Evolutionary conservation across 2,329 filamentous ascomycete genomes (phyloP).

Genomic region (Fragosphaeria purpurea): DNA sequence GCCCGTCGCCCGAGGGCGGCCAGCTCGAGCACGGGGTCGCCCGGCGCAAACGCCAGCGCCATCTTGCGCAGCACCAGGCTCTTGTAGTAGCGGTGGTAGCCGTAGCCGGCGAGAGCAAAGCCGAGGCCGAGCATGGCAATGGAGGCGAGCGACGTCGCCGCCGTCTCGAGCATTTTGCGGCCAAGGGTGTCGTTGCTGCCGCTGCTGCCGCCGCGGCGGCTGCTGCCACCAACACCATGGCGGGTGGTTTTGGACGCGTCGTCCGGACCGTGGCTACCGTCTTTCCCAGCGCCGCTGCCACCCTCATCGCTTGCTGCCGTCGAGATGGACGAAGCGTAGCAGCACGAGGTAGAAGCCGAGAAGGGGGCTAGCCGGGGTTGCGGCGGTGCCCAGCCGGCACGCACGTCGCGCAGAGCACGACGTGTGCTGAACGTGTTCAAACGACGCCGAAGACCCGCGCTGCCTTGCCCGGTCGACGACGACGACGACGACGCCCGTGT

Average conservation of each 20-base stretch:
- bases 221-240: too few species aligned
- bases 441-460: too few species aligned
- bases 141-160: constrained; percentile 65
- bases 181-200: constrained; percentile 24
- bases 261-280: too few species aligned
- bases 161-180: constrained; percentile 61
- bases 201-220: not conserved
- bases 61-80: constrained; percentile 85
- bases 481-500: too few species aligned
- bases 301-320: not conserved
- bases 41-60: constrained; percentile 79
- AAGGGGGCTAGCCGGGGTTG: not conserved
- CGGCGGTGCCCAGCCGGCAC: not conserved
- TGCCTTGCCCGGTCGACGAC: too few species aligned
- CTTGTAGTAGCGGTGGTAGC: constrained; percentile 81
- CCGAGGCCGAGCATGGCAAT: constrained; percentile 60
- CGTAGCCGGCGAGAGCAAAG: constrained; percentile 58
- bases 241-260: too few species aligned
- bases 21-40: constrained; percentile 78
- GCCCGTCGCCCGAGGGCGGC: constrained; percentile 55
- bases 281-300: too few species aligned
- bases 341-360: too few species aligned
- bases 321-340: not conserved
- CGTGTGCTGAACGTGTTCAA: not conserved
- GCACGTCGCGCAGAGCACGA: not conserved